Base-by-base conservation (phyloP, 176 grass and related monocot genomes). In the Phoenix roebelenii region DNA sequence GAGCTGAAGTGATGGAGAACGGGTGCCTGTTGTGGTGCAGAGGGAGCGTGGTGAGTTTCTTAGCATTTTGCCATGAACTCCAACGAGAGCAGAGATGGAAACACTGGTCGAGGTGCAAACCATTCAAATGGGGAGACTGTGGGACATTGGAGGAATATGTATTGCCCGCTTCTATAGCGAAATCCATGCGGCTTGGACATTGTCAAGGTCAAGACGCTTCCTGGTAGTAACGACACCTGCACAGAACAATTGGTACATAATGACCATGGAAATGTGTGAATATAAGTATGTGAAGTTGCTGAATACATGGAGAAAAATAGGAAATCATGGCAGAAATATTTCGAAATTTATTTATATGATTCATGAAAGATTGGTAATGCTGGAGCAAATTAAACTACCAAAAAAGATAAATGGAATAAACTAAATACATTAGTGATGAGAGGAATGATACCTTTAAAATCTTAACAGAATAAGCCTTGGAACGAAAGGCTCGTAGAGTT, bases 141-240 rank as follows among this genome's bases (percentile, higher is more conserved):
- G 15, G 87, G 93, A 59, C 93, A 98, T 68, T 98, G 93, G 80
- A 98, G 79, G 65, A 98, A 98, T 61, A 92, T 89, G 74, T 98
- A 98, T 55, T 98, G 93, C 26, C 93, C 93, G 60, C 93, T 98
- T 77, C 93, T 78, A 52, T 98, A 98, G 54, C 93, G 81, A 81
- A 98, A 98, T 76, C 88, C 93, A 7, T 92, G 82, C 2, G 93
- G 93, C 59, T 98, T 98, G 16, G 87, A 98, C 93, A 98, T 98
- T 53, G 88, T 88, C 79, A 98, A 80, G 25, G 93, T 98, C 82
- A 98, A 63, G 53, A 98, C 93, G 39, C 73, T 92, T 67, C 93
- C 87, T 55, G 93, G 93, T 60, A 98, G 79, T 75, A 92, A 74
- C 18, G 81, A 77, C 1, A 98, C 93, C 93, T 98, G 72, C 55